Evolutionary conservation across 257 asterid genomes (phyloP).

Genomic region (Nicotiana paniculata): DNA sequence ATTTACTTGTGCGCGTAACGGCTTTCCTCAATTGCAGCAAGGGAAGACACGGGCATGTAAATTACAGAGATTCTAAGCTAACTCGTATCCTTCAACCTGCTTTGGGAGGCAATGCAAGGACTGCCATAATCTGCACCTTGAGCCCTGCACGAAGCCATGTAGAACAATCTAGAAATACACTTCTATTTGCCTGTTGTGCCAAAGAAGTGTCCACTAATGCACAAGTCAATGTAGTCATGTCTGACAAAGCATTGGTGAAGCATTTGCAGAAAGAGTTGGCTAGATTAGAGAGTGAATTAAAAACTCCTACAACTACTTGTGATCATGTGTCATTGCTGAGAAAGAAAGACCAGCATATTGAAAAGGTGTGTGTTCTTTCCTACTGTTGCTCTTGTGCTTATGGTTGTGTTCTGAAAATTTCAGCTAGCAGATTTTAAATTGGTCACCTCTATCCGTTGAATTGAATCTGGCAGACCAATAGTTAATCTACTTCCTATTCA

Average conservation of each 20-base stretch:
- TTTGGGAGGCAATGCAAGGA: constrained; percentile 99
- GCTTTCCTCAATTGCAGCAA: constrained; percentile 54
- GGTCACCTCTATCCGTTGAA: background rate
- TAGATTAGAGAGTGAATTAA: constrained; percentile 85
- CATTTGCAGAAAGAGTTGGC: constrained; percentile 98
- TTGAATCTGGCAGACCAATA: background rate
- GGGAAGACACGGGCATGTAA: constrained; percentile 91
- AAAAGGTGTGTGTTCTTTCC: constrained; percentile 51
- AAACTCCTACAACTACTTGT: constrained; percentile 61
- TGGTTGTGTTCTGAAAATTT: background rate
- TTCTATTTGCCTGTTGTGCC: constrained; percentile 91
- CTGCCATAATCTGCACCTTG: constrained; percentile 92
- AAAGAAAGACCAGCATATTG: constrained; percentile 86
- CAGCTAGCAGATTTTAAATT: background rate
- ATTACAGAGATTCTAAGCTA: constrained; percentile 95
- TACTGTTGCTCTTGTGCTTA: background rate
- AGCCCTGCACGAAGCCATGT: constrained; percentile 96
- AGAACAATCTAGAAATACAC: constrained; percentile 97
- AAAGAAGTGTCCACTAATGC: constrained; percentile 98
- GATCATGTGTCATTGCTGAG: constrained; percentile 65
- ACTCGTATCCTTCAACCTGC: constrained; percentile 97
- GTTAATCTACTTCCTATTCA: background rate
- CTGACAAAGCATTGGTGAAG: constrained; percentile 98
- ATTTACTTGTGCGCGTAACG: background rate
- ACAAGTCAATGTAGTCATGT: constrained; percentile 98